Base-by-base conservation (phyloP, 768 basidiomycete genomes). In the Amanita fuliginea region DNA sequence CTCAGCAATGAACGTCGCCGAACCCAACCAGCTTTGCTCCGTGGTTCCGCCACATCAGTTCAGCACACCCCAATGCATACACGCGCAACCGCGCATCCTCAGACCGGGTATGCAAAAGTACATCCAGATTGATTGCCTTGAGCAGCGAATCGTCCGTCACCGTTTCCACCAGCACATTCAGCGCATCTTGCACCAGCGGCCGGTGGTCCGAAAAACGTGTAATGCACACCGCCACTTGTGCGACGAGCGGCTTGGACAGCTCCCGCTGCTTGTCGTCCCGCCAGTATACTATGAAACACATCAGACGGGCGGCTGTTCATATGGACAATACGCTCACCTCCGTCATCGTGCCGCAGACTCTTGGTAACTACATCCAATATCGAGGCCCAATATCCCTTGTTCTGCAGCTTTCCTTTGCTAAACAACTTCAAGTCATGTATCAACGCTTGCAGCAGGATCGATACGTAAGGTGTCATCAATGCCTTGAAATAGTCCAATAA, bases 391-490 rank as follows among this genome's bases (percentile, higher is more conserved):
- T 93, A 68, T 1, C 64, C 56, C 1, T 61, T 57, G 61, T 76
- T 62, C 19, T 64, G 57, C 36, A 62, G 24, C 2, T 57, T 47
- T 3, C 60, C 65, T 10, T 64, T 51, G 10, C 65, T 57, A 55
- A 74, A 86, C 3, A 67, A 60, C 37, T 76, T 70, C 33, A 97
- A 69, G 1, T 78, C 64, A 40, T 84, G 79, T 41, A 77, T 63
- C 40, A 88, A 77, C 8, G 87, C 77, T 52, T 74, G 73, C 35
- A 92, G 62, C 40, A 92, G 63, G 64, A 83, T 82, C 6, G 83
- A 75, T 74, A 91, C 86, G 65, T 97, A 98, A 0, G 94, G 90
- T 13, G 83, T 87, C 78, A 98, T 91, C 58, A 97, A 71, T 19
- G 71, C 78, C 78, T 90, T 91, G 73, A 98, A 95, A 68, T 82